Conservation (phyloP, 2,329 filamentous ascomycete species). For the Chrysoporthe deuterocubensis region DNA sequence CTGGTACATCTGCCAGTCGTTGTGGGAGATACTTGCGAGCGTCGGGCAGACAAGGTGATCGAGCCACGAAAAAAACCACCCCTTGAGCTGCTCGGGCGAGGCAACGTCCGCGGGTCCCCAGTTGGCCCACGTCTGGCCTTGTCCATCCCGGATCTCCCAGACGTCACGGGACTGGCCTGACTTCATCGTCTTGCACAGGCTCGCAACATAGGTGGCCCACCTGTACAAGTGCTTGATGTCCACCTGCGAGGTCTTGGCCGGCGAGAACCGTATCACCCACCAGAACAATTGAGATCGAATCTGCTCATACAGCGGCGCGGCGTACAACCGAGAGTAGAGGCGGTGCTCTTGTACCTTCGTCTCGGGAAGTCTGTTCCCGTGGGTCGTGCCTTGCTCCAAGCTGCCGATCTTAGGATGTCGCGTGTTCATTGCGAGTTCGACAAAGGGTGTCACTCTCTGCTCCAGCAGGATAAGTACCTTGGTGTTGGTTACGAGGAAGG, state of each 20-base stretch:
- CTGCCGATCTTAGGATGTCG: background rate
- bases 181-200: background rate
- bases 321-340: conserved; percentile 1
- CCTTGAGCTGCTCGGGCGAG: background rate
- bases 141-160: background rate
- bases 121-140: background rate
- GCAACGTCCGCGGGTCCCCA: background rate
- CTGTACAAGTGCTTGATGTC: background rate
- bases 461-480: background rate
- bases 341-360: background rate
- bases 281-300: background rate
- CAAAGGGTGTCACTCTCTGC: background rate
- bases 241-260: no score
- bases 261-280: background rate
- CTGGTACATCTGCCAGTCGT: background rate
- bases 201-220: background rate
- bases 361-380: background rate
- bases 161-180: background rate
- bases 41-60: background rate
- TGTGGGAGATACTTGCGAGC: background rate
- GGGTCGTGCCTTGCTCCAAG: background rate
- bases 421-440: background rate
- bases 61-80: background rate
- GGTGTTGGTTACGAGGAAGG: background rate
- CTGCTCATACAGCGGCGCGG: background rate